A percentile compares a stretch with the other conserved stretches of the same genome.
Evolutionary conservation across 805 yeast species (phyloP).

Genomic region (Ascoidea rubescens): DNA sequence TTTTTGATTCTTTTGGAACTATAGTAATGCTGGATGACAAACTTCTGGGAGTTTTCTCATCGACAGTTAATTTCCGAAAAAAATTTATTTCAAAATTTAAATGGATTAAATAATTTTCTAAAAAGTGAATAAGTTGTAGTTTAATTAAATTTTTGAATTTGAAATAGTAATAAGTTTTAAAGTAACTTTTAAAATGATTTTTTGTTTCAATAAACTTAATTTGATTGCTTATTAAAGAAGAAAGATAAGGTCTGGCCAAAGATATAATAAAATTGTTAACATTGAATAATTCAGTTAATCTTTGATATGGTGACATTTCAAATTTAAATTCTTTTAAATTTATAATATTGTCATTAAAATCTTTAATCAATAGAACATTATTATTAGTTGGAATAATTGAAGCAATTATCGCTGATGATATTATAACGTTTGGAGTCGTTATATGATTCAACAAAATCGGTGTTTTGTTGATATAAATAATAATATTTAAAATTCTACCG

Average conservation of each 20-base stretch:
- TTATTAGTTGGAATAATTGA: constrained; percentile 52
- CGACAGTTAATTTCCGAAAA: constrained; percentile 69
- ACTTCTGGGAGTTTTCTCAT: constrained; percentile 72
- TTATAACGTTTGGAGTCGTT: constrained; percentile 84
- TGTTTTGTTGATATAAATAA: constrained; percentile 67
- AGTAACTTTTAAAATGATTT: too few species aligned
- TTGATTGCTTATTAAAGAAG: constrained; percentile 78
- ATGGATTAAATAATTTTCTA: constrained; percentile 25
- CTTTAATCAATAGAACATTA: constrained; percentile 45
- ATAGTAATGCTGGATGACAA: constrained; percentile 73
- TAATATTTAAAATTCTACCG: constrained; percentile 68
- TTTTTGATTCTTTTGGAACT: constrained; percentile 76
- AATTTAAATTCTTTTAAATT: constrained; percentile 41
- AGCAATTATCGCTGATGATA: constrained; percentile 84
- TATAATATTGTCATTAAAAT: constrained; percentile 47
- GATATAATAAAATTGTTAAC: constrained; percentile 90
- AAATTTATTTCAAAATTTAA: constrained; percentile 13
- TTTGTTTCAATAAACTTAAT: too few species aligned
- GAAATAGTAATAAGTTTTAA: too few species aligned
- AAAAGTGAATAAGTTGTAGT: constrained; percentile 24
- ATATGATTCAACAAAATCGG: constrained; percentile 76
- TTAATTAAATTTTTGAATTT: too few species aligned
- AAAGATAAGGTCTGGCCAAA: constrained; percentile 84
- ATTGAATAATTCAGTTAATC: constrained; percentile 84
- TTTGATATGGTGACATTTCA: constrained; percentile 61